These are phyloP conservation scores for Lablab purpureus DNA, from an alignment of 306 rosid genomes.

Conservation along the genomic window DNA sequence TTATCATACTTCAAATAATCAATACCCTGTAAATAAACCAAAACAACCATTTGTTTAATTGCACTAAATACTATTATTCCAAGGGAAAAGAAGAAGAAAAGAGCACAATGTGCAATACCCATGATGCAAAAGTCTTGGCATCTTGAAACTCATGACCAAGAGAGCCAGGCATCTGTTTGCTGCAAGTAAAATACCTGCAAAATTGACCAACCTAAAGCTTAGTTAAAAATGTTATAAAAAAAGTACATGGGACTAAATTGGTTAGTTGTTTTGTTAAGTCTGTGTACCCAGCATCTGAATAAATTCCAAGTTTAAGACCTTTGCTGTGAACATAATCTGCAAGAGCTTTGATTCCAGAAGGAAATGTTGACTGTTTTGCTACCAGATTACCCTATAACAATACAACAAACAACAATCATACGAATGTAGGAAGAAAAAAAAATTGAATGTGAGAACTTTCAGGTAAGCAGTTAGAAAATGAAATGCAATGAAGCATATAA, in stretches of 20 bases:
- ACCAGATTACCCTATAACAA: conserved; percentile 70
- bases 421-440: not conserved
- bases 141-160: conserved; percentile 90
- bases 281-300: conserved; percentile 94
- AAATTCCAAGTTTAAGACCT: conserved; percentile 96
- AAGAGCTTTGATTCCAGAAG: conserved; percentile 90
- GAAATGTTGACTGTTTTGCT: conserved; percentile 85
- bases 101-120: conserved; percentile 61
- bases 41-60: not conserved
- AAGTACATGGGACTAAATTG: not conserved
- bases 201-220: conserved; percentile 1
- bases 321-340: conserved; percentile 92
- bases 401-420: conserved; percentile 25
- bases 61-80: not conserved
- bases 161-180: conserved; percentile 95
- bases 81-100: not conserved
- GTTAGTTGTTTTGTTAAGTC: conserved; percentile 22
- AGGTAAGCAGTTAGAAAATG: not conserved
- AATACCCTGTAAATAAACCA: conserved; percentile 70
- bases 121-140: conserved; percentile 90
- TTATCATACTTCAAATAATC: conserved; percentile 99
- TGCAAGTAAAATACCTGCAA: conserved; percentile 86
- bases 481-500: not conserved
- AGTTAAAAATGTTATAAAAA: not conserved
- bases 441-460: not conserved